These are phyloP conservation scores for Blastomyces gilchristii DNA, from an alignment of 2,329 filamentous ascomycete genomes.

Conservation along the genomic window DNA sequence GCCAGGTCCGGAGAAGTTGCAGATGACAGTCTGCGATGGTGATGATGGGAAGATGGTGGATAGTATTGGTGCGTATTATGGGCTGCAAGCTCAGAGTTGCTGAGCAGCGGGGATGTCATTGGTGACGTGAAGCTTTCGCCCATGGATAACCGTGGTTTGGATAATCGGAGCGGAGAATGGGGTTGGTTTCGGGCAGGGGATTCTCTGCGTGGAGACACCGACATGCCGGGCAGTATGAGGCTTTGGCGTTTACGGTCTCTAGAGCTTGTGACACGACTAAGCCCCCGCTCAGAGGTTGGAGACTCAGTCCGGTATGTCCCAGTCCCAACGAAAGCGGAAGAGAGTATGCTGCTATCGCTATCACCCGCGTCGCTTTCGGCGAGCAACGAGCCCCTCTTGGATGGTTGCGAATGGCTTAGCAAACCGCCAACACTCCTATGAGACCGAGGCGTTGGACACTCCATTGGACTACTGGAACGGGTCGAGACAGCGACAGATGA, in stretches of 20 bases:
- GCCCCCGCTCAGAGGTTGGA: slow-evolving; percentile 73
- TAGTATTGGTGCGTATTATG: slow-evolving; percentile 43
- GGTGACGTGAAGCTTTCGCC: slow-evolving; percentile 59
- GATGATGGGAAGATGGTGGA: slow-evolving; percentile 39
- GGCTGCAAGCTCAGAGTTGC: slow-evolving; percentile 56
- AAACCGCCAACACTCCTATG: slow-evolving; percentile 53
- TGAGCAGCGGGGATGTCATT: slow-evolving; percentile 78
- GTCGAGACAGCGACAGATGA: slow-evolving; percentile 65
- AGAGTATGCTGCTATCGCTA: slow-evolving; percentile 80
- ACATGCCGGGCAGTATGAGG: slow-evolving; percentile 65
- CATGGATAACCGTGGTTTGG: slow-evolving; percentile 62
- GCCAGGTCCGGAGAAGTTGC: slow-evolving; percentile 64
- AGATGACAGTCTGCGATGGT: slow-evolving; percentile 74
- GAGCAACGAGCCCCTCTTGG: slow-evolving; percentile 66
- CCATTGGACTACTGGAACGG: slow-evolving; percentile 78
- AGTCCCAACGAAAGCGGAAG: slow-evolving; percentile 63
- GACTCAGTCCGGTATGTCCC: slow-evolving; percentile 70
- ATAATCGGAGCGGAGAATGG: slow-evolving; percentile 75
- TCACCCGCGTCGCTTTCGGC: slow-evolving; percentile 79
- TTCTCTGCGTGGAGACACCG: slow-evolving; percentile 71
- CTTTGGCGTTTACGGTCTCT: slow-evolving; percentile 79
- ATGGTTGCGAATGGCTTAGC: slow-evolving; percentile 47
- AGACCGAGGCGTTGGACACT: slow-evolving; percentile 83
- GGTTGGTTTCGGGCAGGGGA: slow-evolving; percentile 76
- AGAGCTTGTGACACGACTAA: slow-evolving; percentile 66